Percentiles rank a stretch among this genome's conserved stretches.
These are phyloP conservation scores for Aspergillus sp. DNA, from an alignment of 2,329 filamentous ascomycete genomes.

Conservation along the genomic window DNA sequence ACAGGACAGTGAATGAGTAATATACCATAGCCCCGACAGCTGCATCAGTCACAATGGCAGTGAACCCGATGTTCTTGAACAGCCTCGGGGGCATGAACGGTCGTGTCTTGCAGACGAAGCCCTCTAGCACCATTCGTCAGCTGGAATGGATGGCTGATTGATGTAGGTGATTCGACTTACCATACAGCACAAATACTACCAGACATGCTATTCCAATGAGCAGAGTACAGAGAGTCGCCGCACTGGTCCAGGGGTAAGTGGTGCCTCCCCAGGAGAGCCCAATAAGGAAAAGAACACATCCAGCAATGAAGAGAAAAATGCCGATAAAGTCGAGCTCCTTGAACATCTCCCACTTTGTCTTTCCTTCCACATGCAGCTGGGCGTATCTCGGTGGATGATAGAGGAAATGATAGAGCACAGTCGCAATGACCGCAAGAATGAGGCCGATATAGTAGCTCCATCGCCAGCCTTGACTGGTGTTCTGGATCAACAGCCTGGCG, in stretches of 20 bases:
- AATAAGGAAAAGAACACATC: background rate
- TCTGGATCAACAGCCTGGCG: background rate
- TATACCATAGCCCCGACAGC: background rate
- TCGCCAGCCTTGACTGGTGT: background rate
- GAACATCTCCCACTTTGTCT: background rate
- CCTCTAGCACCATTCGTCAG: background rate
- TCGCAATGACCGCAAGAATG: background rate
- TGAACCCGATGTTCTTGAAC: background rate
- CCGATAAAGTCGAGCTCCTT: background rate
- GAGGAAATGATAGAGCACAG: background rate
- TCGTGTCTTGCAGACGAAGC: background rate
- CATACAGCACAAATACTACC: background rate
- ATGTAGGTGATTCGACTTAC: background rate
- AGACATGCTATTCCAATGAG: background rate
- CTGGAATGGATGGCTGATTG: background rate
- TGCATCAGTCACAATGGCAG: background rate
- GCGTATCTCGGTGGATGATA: background rate
- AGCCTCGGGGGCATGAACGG: background rate
- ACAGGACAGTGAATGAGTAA: background rate
- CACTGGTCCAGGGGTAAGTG: background rate
- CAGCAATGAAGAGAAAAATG: background rate
- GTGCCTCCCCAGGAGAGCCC: slow-evolving; percentile 2
- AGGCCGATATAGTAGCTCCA: slow-evolving; percentile 1
- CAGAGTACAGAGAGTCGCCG: background rate
- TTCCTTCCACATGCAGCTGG: background rate